phyloP scores from a whole-genome alignment of 495 filamentous ascomycete species.

The Podospora australis region DNA sequence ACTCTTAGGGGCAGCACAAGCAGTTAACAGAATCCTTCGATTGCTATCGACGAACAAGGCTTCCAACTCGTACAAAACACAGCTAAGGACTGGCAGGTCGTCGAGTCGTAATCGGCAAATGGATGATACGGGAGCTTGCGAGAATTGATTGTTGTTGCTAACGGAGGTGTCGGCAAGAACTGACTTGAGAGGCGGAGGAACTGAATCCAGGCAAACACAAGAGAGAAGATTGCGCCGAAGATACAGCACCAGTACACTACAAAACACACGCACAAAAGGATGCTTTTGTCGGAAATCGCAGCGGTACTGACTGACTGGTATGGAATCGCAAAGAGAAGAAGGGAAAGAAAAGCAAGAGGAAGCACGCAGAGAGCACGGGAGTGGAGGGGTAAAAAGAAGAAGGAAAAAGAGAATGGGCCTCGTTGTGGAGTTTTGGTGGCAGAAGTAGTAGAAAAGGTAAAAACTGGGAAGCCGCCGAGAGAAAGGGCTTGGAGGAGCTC shows the following conservation, averaged over 20 bases:
- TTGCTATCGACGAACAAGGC: too few species aligned
- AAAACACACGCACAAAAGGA: constrained; percentile 26
- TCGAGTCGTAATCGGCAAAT: too few species aligned
- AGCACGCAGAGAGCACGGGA: constrained; percentile 6
- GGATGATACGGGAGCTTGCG: too few species aligned
- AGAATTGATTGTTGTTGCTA: too few species aligned
- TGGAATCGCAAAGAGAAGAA: not conserved
- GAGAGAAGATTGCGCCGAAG: too few species aligned
- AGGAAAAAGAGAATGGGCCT: constrained; percentile 16
- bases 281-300: constrained; percentile 19
- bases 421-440: constrained; percentile 18
- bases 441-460: constrained; percentile 14
- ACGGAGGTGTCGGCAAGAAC: too few species aligned
- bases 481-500: constrained; percentile 3
- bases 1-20: too few species aligned
- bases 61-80: too few species aligned
- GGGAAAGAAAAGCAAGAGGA: constrained; percentile 11
- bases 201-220: too few species aligned
- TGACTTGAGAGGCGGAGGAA: too few species aligned
- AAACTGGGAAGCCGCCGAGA: constrained; percentile 23
- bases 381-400: constrained; percentile 14
- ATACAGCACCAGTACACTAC: constrained; percentile 22
- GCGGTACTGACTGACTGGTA: constrained; percentile 9
- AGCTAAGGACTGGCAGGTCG: too few species aligned
- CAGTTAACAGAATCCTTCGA: too few species aligned